Evolutionary conservation across 176 grass and related monocot genomes (phyloP), one percentile per base, ranked within the genome.

Genomic region (Oryza meyeriana): DNA sequence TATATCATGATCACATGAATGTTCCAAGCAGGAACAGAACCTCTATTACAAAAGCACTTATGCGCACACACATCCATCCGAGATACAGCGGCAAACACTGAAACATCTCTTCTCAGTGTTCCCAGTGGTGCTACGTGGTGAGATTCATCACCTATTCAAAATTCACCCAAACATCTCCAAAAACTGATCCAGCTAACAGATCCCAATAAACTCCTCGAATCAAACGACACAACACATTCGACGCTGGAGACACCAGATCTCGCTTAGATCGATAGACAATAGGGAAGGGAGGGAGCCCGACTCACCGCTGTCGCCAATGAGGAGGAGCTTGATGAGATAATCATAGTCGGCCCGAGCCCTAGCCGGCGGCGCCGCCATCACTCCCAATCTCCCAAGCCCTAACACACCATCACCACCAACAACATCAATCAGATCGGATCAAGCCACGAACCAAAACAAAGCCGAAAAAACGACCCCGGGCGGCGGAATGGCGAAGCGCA

Each of bases 261-360:
- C 66, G 59, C 35, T 27, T 13, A 35, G 59, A 89, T 82, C 83
- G 59, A 48, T n/a, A n/a, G 66, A 6, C 8, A 12, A 12, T 44
- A n/a, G 1, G 25, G 8, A 48, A 45, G 8, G 10, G 6, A 12
- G 41, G 25, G 30, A n/a, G 18, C 50, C 50, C 20, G 22, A 68
- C 83, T 86, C 83, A 90, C 88, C 88, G 79, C 88, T 90, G 67
- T 90, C 88, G 22, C 88, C 88, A 67, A 90, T 90, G 73, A 90
- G 88, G 34, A 90, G 88, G 28, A 90, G 74, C 84, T 90, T 90
- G 67, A 90, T 86, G 73, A 90, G 88, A 74, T 90, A 90, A 73
- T 90, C 88, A 47, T 90, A 90, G 74, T 90, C 88, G 25, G 88
- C 88, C 75, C 88, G 73, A 62, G 88, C 83, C 74, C 83, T 90